Evolutionary conservation across 495 filamentous ascomycete genomes (phyloP).

Genomic region (Thermothielavioides terrestris): DNA sequence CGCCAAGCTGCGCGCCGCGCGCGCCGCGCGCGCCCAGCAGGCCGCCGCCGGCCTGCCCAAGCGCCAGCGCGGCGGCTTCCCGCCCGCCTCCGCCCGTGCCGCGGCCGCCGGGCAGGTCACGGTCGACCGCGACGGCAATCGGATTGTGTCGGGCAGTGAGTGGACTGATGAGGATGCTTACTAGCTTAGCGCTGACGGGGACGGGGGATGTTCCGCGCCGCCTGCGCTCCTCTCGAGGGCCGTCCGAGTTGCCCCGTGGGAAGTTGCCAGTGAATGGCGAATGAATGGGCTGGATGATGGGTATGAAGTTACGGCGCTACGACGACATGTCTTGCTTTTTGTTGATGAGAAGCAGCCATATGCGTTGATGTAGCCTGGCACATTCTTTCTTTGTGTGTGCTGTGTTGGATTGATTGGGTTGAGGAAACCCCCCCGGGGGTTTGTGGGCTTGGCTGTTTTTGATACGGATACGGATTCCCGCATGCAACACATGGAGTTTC

Average conservation of each 20-base stretch:
- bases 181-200: no score
- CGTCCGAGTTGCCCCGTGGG: no score
- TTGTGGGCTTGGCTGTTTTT: background rate
- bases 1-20: slow-evolving; percentile 59
- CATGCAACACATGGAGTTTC: background rate
- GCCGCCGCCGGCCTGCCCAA: no score
- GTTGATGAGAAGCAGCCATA: slow-evolving; percentile 4
- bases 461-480: no score
- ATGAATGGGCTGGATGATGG: slow-evolving; percentile 5
- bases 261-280: no score
- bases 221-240: no score
- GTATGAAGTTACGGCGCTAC: slow-evolving; percentile 11
- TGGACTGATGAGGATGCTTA: slow-evolving; percentile 50
- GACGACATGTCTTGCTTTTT: slow-evolving; percentile 8
- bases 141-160: slow-evolving; percentile 45
- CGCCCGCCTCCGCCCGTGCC: slow-evolving; percentile 29
- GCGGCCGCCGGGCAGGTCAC: slow-evolving; percentile 27
- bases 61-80: slow-evolving; percentile 36
- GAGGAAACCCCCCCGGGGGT: background rate
- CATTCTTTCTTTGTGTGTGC: background rate
- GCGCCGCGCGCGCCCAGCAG: no score
- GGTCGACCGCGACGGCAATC: slow-evolving; percentile 40
- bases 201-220: no score
- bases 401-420: background rate
- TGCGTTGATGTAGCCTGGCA: slow-evolving; percentile 6